phyloP scores from a whole-genome alignment of 2,329 filamentous ascomycete species.

The Fusarium tuaranense region DNA sequence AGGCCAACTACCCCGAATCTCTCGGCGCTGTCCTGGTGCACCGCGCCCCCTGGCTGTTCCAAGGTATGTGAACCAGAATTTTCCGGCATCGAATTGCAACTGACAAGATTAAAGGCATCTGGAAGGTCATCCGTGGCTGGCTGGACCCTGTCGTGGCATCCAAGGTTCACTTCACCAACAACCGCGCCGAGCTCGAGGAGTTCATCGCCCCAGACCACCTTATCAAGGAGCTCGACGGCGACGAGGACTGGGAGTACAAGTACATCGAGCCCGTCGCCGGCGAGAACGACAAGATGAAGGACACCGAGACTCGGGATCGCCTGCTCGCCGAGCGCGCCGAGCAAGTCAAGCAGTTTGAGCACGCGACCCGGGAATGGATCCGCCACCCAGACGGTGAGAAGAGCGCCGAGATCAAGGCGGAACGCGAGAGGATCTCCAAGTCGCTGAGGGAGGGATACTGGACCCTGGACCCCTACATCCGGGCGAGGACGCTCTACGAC shows the following conservation, averaged over 20 bases:
- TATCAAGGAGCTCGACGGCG: conserved; percentile 85
- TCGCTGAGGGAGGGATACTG: conserved; percentile 83
- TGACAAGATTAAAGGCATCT: conserved; percentile 72
- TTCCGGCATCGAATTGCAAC: neutral
- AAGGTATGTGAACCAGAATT: conserved; percentile 69
- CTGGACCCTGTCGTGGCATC: conserved; percentile 94
- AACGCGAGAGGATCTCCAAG: conserved; percentile 71
- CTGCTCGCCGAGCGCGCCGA: conserved; percentile 72
- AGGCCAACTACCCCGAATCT: conserved; percentile 97
- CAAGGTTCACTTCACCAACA: conserved; percentile 95
- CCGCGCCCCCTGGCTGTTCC: conserved; percentile 97
- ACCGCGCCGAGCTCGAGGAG: conserved; percentile 78
- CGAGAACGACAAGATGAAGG: conserved; percentile 83
- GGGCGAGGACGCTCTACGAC: conserved; percentile 88
- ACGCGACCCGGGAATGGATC: conserved; percentile 82
- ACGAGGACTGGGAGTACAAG: conserved; percentile 85
- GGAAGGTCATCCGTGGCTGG: conserved; percentile 96
- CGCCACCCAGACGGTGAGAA: conserved; percentile 54
- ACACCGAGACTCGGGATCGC: conserved; percentile 70
- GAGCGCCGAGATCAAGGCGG: conserved; percentile 62
- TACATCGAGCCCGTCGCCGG: conserved; percentile 81
- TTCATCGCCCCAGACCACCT: conserved; percentile 80
- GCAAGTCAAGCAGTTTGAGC: conserved; percentile 80
- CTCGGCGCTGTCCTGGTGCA: conserved; percentile 92
- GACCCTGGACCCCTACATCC: conserved; percentile 86